Percentiles rank a stretch among this genome's conserved stretches.
phyloP scores from a whole-genome alignment of 345 rosid genomes.

The Pistacia vera region DNA sequence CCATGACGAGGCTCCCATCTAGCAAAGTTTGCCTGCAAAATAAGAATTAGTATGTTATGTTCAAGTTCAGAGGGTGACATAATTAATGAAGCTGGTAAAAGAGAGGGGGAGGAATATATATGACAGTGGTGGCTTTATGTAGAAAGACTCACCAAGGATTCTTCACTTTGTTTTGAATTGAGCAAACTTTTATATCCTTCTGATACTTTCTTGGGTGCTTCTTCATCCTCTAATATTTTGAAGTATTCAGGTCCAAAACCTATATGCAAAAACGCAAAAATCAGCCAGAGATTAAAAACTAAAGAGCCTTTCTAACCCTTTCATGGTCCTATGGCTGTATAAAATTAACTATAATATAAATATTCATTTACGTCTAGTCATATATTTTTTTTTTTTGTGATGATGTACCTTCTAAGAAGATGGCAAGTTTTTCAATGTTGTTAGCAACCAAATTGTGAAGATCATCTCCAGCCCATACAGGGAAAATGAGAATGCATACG shows the following conservation, averaged over 20 bases:
- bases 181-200: slow-evolving; percentile 33
- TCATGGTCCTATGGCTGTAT: too few relatives aligned
- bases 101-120: background rate
- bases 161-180: slow-evolving; percentile 31
- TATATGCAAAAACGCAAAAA: background rate
- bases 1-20: slow-evolving; percentile 50
- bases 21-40: slow-evolving; percentile 40
- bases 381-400: too few relatives aligned
- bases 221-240: slow-evolving; percentile 10
- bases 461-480: slow-evolving; percentile 22
- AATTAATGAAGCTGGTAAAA: too few relatives aligned
- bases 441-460: slow-evolving; percentile 17
- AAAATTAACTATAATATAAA: too few relatives aligned
- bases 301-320: too few relatives aligned
- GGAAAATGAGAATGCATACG: slow-evolving; percentile 20
- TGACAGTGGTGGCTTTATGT: background rate
- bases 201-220: slow-evolving; percentile 6
- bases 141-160: slow-evolving; percentile 29
- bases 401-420: slow-evolving; percentile 15
- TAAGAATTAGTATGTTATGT: background rate
- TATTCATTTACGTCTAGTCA: too few relatives aligned
- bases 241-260: slow-evolving; percentile 33
- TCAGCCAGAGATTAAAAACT: too few relatives aligned
- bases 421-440: slow-evolving; percentile 24
- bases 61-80: background rate